phyloP scores from a whole-genome alignment of 139 green algal species.

The Tetradesmus obliquus region DNA sequence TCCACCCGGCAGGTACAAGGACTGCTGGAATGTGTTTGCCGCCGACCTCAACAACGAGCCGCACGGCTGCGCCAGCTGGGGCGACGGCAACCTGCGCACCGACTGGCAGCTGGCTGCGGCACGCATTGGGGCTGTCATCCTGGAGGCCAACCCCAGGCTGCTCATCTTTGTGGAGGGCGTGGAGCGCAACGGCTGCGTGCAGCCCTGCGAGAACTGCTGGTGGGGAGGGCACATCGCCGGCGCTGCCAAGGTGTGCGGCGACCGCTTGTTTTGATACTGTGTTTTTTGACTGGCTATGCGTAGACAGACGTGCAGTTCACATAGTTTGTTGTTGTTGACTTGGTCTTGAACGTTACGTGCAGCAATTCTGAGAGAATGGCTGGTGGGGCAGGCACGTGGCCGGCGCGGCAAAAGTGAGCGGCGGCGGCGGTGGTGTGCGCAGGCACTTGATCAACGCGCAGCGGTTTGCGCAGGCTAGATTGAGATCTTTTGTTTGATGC shows the following conservation, averaged over 20 bases:
- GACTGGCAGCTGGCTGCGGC: constrained; percentile 51
- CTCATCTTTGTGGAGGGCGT: constrained; percentile 60
- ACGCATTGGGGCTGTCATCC: constrained; percentile 42
- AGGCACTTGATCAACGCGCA: no score
- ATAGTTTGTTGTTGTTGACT: no score
- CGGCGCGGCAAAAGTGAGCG: no score
- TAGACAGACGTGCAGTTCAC: background rate
- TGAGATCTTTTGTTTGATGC: no score
- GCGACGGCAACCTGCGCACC: constrained; percentile 29
- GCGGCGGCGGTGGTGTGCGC: no score
- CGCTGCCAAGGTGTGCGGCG: constrained; percentile 4
- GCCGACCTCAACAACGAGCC: constrained; percentile 60
- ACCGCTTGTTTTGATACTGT: background rate
- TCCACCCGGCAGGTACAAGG: constrained; percentile 16
- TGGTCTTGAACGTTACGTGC: no score
- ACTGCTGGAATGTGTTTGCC: constrained; percentile 54
- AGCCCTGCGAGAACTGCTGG: constrained; percentile 39
- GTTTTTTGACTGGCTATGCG: background rate
- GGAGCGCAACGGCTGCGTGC: constrained; percentile 38
- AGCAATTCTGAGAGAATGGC: no score
- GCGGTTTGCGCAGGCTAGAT: no score
- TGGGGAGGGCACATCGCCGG: constrained; percentile 47
- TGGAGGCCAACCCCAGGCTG: constrained; percentile 45
- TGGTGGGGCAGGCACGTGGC: background rate
- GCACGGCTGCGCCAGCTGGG: constrained; percentile 51